Percentiles rank a stretch among this genome's conserved stretches.
Evolutionary conservation across 768 basidiomycete genomes (phyloP).

Genomic region (Solioccasus polychromus): DNA sequence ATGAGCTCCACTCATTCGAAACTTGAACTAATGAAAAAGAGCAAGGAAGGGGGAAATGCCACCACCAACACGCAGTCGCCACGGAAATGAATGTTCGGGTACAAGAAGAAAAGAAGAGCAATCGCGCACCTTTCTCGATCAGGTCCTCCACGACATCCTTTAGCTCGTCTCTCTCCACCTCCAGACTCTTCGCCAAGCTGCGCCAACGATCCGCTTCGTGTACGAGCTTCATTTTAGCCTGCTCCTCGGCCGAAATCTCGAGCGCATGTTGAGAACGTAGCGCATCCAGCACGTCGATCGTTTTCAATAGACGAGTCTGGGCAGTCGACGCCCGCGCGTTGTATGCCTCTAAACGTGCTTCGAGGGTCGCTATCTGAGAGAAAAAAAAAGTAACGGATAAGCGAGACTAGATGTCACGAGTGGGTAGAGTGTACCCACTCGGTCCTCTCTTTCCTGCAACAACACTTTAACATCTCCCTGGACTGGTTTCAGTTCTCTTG

Average conservation of each 20-base stretch:
- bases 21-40: slow-evolving; percentile 39
- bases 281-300: slow-evolving; percentile 49
- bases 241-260: slow-evolving; percentile 37
- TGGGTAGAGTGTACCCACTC: slow-evolving; percentile 18
- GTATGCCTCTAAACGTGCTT: slow-evolving; percentile 34
- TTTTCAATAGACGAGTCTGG: slow-evolving; percentile 46
- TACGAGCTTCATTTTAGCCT: slow-evolving; percentile 34
- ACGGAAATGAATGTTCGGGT: slow-evolving; percentile 1
- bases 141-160: slow-evolving; percentile 50
- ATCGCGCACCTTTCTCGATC: slow-evolving; percentile 55
- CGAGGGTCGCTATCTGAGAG: slow-evolving; percentile 28
- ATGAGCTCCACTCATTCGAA: slow-evolving; percentile 42
- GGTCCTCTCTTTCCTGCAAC: slow-evolving; percentile 27
- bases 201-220: slow-evolving; percentile 37
- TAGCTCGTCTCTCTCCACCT: slow-evolving; percentile 52
- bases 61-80: neutral
- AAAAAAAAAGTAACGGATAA: neutral
- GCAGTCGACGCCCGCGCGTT: slow-evolving; percentile 40
- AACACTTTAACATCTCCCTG: slow-evolving; percentile 18
- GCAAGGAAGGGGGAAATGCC: neutral
- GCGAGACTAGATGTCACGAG: neutral
- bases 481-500: slow-evolving; percentile 14
- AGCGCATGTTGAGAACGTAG: slow-evolving; percentile 36
- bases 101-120: neutral
- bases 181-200: slow-evolving; percentile 31